Evolutionary conservation across 305 asterid species (phyloP), one percentile per base, ranked within the genome.

Genomic region (Fraxinus paxiana): DNA sequence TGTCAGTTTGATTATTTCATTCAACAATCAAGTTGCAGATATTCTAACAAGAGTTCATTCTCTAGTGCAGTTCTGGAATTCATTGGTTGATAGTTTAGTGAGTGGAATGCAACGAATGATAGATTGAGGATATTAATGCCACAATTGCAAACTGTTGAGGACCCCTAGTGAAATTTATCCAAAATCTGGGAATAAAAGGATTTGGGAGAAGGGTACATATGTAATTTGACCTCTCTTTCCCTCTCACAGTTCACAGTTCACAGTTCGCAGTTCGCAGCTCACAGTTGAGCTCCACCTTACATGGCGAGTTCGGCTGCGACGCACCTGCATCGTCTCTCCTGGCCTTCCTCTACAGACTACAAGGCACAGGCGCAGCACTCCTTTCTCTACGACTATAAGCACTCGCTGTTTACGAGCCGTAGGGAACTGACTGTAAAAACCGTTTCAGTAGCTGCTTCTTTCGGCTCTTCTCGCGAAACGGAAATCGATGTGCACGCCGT

Each of bases 251-350:
- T 72, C 63, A n/a, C 70, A 37, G 82, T 9, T 9, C 63, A n/a
- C 70, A 37, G 82, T 9, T 9, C 63, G 12, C 70, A 37, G 82
- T 9, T 9, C 28, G 63, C 10, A 37, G 77, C 30, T 71, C 63
- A n/a, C 70, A 37, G 82, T 9, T 9, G 48, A 38, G 48, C 56
- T 46, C 56, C 56, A 48, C 20, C 77, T 46, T 6, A 37, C 61
- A 83, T 86, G 91, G 90, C 92, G 84, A 87, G 76, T 84, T 90
- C 85, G 76, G 84, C 87, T 83, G 87, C 85, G 75, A 72, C 85
- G 81, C 92, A 82, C 81, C 76, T 83, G 82, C 85, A 65, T 72
- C 79, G 76, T 78, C 71, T 15, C 2, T 84, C 88, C 24, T 85
- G 88, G 88, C 79, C 87, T 79, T 67, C 82, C 77, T 38, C 86